Evolutionary conservation across 371 early-diverging fungal species (phyloP), one percentile per base, ranked within the genome.

Genomic region (Lichtheimia ramosa): DNA sequence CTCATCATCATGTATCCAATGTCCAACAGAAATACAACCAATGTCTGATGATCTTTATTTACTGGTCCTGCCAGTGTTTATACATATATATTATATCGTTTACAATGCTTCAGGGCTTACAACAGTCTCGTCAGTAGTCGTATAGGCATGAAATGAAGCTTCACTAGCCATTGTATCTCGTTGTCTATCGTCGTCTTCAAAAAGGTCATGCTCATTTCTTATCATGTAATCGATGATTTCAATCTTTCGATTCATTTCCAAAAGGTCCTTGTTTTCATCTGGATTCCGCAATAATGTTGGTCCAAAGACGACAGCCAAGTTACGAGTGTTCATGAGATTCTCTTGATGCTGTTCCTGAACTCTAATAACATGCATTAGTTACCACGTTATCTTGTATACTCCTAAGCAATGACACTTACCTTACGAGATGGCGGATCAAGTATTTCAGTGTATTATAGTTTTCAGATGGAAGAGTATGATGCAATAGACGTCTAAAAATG

Each of bases 231-330:
- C 53, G 21, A 60, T 42, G 21, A 43, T 39, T 28, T 43, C 49
- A 20, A 60, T 60, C 43, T 60, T 60, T 7, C 43, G 53, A 21
- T 43, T 60, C 60, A 60, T 60, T 34, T 60, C 60, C 18, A 53
- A 16, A 5, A 60, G 16, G 8, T 60, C 60, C n/a, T 27, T 43
- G 7, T 52, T 48, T 46, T 57, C 63, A 50, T 85, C 73, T 10
- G 73, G 75, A 60, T 84, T 81, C 7, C 86, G 79, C 69, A 94
- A 67, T n/a, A 94, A 69, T 5, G 90, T 92, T 0, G 93, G 95
- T 0, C 92, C 95, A 83, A 94, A 92, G 43, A 94, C 92, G 0
- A 93, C 91, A 5, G 91, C 89, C 48, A 94, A 62, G 56, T 93
- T 94, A 59, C 88, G 83, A 23, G 89, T 67, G 8, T 79, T 83